Percentiles rank a stretch among this genome's conserved stretches.
These are phyloP conservation scores for Saccharomyces cerevisiae DNA, from an alignment of 805 yeast genomes.

Conservation along the genomic window DNA sequence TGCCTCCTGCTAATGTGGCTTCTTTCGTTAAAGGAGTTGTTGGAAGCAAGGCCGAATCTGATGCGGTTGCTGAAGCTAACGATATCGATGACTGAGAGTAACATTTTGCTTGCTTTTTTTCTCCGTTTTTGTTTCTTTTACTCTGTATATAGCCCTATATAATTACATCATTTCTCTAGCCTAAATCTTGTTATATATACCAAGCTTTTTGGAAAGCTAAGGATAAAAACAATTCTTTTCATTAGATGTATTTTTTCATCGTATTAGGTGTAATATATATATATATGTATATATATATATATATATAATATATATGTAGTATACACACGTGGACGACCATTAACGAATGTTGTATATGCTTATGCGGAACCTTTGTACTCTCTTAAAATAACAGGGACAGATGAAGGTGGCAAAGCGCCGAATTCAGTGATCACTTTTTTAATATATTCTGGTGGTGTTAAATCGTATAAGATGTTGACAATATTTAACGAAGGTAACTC, in stretches of 20 bases:
- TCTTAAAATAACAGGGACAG: conserved; percentile 92
- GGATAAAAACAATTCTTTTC: not conserved
- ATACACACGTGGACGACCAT: not conserved
- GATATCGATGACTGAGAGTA: conserved; percentile 24
- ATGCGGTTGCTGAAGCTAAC: conserved; percentile 19
- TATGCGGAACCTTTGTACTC: conserved; percentile 60
- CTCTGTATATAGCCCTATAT: conserved; percentile 6
- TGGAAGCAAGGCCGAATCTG: conserved; percentile 7
- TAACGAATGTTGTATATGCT: conserved; percentile 1
- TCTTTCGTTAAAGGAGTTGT: conserved; percentile 42
- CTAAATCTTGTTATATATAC: not conserved
- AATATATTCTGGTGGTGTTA: conserved; percentile 88
- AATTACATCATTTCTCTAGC: not conserved
- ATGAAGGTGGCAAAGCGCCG: conserved; percentile 95
- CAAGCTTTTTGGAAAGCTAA: not conserved
- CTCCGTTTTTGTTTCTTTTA: not conserved
- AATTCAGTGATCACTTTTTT: conserved; percentile 93
- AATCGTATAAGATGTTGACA: conserved; percentile 81
- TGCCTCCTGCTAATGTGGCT: conserved; percentile 78
- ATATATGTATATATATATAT: not conserved
- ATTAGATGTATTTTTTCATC: not conserved
- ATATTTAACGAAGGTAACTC: conserved; percentile 55
- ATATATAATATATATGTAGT: not conserved
- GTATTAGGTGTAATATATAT: not conserved
- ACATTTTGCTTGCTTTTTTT: not conserved